These are phyloP conservation scores for Botryotinia calthae DNA, from an alignment of 2,329 filamentous ascomycete species.

Conservation along the genomic window DNA sequence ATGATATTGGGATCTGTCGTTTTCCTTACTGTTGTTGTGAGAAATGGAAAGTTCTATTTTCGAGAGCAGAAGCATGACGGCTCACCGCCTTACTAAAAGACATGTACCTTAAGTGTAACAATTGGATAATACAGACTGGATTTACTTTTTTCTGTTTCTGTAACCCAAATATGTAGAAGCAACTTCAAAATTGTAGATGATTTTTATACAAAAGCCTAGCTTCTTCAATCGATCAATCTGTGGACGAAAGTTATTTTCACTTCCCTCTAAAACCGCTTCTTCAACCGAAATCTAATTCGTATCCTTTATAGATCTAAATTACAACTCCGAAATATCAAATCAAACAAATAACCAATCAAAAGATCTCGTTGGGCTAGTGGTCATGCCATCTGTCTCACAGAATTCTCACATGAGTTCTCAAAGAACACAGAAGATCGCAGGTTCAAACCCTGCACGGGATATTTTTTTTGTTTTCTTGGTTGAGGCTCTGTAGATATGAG, in stretches of 20 bases:
- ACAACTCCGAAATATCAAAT: background rate
- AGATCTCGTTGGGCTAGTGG: slow-evolving; percentile 19
- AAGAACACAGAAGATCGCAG: slow-evolving; percentile 14
- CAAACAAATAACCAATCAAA: background rate
- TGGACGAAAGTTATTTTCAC: background rate
- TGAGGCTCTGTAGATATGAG: background rate
- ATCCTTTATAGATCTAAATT: rapidly evolving
- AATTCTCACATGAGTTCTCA: background rate
- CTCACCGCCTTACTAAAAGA: background rate
- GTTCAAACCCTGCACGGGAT: slow-evolving; percentile 17
- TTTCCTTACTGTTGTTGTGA: background rate
- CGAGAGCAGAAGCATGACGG: background rate
- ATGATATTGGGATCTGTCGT: too few species aligned
- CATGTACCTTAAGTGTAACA: background rate
- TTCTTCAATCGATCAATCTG: background rate
- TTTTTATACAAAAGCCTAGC: background rate
- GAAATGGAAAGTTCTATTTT: background rate
- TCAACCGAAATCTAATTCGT: rapidly evolving
- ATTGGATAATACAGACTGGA: background rate
- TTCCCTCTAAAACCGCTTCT: rapidly evolving
- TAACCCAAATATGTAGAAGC: rapidly evolving
- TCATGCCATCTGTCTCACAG: slow-evolving; percentile 17
- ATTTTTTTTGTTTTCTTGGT: background rate
- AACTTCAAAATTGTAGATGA: too few species aligned
- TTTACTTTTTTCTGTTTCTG: rapidly evolving